Evolutionary conservation across 2,329 filamentous ascomycete genomes (phyloP).

Genomic region (Whalleya microplaca): DNA sequence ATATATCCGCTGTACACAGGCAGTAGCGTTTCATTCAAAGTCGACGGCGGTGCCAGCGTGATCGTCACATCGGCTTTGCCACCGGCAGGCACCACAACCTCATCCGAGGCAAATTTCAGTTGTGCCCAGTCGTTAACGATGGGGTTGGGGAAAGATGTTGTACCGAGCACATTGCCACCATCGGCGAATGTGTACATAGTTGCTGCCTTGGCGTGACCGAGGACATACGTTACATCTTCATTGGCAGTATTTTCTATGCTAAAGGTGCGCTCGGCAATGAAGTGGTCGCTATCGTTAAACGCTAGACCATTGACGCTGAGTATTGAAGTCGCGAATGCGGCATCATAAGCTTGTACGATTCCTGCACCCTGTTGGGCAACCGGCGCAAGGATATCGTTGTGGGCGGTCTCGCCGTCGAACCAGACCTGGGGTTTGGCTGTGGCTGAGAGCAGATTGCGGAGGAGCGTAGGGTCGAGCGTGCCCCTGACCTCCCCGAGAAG

Average conservation of each 20-base stretch:
- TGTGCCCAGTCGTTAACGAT: constrained; percentile 14
- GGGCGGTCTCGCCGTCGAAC: constrained; percentile 31
- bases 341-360: constrained; percentile 43
- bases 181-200: constrained; percentile 39
- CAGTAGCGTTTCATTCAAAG: constrained; percentile 6
- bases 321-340: constrained; percentile 38
- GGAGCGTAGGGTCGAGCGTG: constrained; percentile 28
- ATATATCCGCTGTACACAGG: constrained; percentile 13
- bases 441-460: constrained; percentile 34
- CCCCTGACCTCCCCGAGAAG: constrained; percentile 38
- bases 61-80: constrained; percentile 4
- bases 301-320: constrained; percentile 41
- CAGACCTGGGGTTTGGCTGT: constrained; percentile 37
- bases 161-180: background rate
- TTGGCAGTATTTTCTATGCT: constrained; percentile 42
- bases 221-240: constrained; percentile 38
- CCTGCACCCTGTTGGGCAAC: constrained; percentile 46
- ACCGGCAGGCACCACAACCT: constrained; percentile 6
- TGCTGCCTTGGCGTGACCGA: constrained; percentile 34
- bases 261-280: constrained; percentile 38
- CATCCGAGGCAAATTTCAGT: constrained; percentile 11
- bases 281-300: constrained; percentile 48
- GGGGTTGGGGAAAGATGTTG: constrained; percentile 8
- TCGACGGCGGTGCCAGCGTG: constrained; percentile 5
- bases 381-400: constrained; percentile 29